These are phyloP conservation scores for Phoenix dactylifera DNA, from an alignment of 176 grass and related monocot species.

Conservation along the genomic window DNA sequence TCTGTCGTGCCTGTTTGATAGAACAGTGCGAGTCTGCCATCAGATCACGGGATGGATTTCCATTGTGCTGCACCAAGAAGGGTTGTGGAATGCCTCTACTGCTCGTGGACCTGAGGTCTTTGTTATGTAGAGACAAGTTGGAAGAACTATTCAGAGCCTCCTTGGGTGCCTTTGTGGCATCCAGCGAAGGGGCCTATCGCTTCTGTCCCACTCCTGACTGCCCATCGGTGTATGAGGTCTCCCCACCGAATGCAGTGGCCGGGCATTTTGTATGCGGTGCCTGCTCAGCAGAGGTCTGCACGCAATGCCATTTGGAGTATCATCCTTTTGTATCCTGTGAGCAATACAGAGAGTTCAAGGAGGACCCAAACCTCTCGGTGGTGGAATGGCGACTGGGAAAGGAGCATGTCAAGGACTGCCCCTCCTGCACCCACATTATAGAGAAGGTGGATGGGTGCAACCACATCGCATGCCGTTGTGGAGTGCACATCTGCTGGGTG, in stretches of 20 bases:
- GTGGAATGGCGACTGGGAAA: neutral
- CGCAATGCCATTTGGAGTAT: constrained; percentile 5
- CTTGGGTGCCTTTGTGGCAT: neutral
- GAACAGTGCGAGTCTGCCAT: constrained; percentile 72
- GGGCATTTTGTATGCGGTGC: neutral
- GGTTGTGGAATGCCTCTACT: constrained; percentile 52
- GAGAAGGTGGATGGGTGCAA: constrained; percentile 5
- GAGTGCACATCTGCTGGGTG: neutral
- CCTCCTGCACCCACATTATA: neutral
- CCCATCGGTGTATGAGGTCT: neutral
- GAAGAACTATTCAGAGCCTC: constrained; percentile 7
- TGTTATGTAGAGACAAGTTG: constrained; percentile 1
- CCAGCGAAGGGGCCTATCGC: neutral
- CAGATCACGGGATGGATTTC: constrained; percentile 67
- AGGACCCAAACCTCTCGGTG: neutral
- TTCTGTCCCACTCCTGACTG: constrained; percentile 4
- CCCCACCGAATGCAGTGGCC: neutral
- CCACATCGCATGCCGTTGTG: constrained; percentile 1
- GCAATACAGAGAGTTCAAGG: constrained; percentile 6
- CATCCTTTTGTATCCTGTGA: neutral
- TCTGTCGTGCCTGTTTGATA: constrained; percentile 65
- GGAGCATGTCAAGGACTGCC: neutral
- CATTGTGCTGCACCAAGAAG: constrained; percentile 56
- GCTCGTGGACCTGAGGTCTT: constrained; percentile 11
- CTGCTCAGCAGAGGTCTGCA: neutral